phyloP scores from a whole-genome alignment of 1,284 basidiomycete genomes.

The Ceratobasidium sp. region DNA sequence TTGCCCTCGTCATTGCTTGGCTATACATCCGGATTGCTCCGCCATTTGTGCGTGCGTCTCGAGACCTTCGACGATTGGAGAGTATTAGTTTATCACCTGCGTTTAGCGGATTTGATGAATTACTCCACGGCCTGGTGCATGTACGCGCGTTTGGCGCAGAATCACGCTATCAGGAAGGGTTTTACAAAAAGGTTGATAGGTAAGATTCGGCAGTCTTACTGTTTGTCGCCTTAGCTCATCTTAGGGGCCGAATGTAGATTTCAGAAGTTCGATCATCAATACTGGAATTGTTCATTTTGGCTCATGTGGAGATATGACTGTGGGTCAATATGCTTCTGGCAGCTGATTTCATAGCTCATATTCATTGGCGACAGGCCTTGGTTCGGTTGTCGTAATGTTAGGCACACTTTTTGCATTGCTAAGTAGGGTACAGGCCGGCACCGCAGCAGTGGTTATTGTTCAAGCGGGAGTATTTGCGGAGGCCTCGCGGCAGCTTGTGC shows the following conservation, averaged over 20 bases:
- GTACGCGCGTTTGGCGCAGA: slow-evolving; percentile 88
- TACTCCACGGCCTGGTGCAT: slow-evolving; percentile 77
- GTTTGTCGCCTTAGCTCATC: neutral
- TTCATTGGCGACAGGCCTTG: slow-evolving; percentile 62
- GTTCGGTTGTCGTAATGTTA: slow-evolving; percentile 77
- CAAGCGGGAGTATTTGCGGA: slow-evolving; percentile 76
- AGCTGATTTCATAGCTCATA: slow-evolving; percentile 11
- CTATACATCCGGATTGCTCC: slow-evolving; percentile 77
- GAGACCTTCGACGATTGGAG: slow-evolving; percentile 78
- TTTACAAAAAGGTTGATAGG: slow-evolving; percentile 79
- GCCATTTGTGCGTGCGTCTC: slow-evolving; percentile 71
- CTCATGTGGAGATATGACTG: slow-evolving; percentile 78
- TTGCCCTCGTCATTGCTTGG: slow-evolving; percentile 72
- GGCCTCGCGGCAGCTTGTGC: slow-evolving; percentile 70
- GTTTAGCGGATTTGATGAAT: slow-evolving; percentile 80
- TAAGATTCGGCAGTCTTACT: slow-evolving; percentile 48
- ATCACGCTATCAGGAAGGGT: slow-evolving; percentile 73
- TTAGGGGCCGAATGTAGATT: slow-evolving; percentile 55
- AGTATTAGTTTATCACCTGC: slow-evolving; percentile 73
- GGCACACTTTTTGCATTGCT: slow-evolving; percentile 78
- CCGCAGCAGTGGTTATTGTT: slow-evolving; percentile 82
- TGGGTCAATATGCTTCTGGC: slow-evolving; percentile 51
- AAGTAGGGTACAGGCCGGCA: slow-evolving; percentile 72
- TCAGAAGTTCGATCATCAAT: slow-evolving; percentile 75
- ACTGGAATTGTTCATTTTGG: slow-evolving; percentile 75